phyloP scores from a whole-genome alignment of 2,329 filamentous ascomycete genomes.

The Thielaviopsis euricoi region DNA sequence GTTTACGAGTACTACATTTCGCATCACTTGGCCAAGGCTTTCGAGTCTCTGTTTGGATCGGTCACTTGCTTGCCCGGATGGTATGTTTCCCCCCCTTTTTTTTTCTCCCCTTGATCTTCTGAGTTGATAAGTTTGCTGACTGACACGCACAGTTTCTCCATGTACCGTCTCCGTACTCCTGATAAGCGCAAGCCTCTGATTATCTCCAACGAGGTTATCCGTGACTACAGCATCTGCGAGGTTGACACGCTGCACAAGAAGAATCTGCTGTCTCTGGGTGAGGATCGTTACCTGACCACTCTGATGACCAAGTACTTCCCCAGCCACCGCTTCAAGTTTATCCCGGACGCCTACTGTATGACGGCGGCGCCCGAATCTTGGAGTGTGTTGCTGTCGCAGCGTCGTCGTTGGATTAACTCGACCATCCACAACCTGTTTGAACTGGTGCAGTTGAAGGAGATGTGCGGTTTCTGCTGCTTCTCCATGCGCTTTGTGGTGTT shows the following conservation, averaged over 20 bases:
- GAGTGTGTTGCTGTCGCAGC: slow-evolving; percentile 88
- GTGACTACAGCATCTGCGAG: slow-evolving; percentile 74
- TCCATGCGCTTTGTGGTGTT: slow-evolving; percentile 95
- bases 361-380: slow-evolving; percentile 90
- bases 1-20: slow-evolving; percentile 99
- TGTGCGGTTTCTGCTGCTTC: slow-evolving; percentile 98
- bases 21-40: slow-evolving; percentile 89
- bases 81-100: slow-evolving; percentile 41
- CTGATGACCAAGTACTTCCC: slow-evolving; percentile 98
- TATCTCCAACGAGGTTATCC: slow-evolving; percentile 74
- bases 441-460: slow-evolving; percentile 74
- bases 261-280: slow-evolving; percentile 82
- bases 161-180: slow-evolving; percentile 90
- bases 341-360: slow-evolving; percentile 80
- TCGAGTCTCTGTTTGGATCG: slow-evolving; percentile 92
- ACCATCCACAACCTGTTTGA: slow-evolving; percentile 94
- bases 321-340: slow-evolving; percentile 87
- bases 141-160: slow-evolving; percentile 62
- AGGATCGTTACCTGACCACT: slow-evolving; percentile 93
- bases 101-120: no score
- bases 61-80: slow-evolving; percentile 98
- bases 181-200: slow-evolving; percentile 92
- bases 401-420: slow-evolving; percentile 98
- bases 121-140: background rate
- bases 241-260: slow-evolving; percentile 96